Evolutionary conservation across 352 stramenopile species (phyloP).

Genomic region (Pilasporangium apinafurcum): DNA sequence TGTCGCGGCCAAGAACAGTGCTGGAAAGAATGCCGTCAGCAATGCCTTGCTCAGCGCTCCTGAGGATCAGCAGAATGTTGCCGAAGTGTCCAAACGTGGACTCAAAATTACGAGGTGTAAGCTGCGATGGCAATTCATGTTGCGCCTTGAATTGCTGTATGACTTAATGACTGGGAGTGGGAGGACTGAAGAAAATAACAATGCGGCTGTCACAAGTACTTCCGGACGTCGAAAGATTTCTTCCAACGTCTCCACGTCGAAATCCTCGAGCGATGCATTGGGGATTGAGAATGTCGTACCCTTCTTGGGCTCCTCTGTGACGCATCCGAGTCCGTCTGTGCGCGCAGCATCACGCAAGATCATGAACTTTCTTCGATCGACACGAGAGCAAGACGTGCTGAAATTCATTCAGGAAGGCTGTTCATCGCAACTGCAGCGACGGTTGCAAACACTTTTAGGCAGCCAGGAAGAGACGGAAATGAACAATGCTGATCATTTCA

Average conservation of each 20-base stretch:
- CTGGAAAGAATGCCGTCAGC: constrained; percentile 56
- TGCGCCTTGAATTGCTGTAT: constrained; percentile 57
- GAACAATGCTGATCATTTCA: constrained; percentile 53
- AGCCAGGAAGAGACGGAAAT: constrained; percentile 24
- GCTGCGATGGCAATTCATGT: constrained; percentile 52
- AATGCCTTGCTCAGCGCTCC: constrained; percentile 69
- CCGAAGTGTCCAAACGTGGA: constrained; percentile 15
- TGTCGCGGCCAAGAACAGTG: constrained; percentile 31
- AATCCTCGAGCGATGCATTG: constrained; percentile 26
- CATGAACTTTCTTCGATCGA: constrained; percentile 31
- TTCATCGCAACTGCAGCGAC: constrained; percentile 47
- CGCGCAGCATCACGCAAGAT: constrained; percentile 32
- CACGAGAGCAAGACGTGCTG: constrained; percentile 21
- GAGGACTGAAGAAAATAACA: neutral
- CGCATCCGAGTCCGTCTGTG: constrained; percentile 45
- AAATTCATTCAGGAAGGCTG: constrained; percentile 51
- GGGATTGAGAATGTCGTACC: constrained; percentile 64
- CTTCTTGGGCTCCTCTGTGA: constrained; percentile 59
- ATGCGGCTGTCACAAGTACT: neutral
- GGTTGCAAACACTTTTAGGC: constrained; percentile 42
- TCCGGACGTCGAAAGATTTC: constrained; percentile 32
- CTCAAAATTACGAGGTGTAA: constrained; percentile 48
- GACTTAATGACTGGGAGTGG: constrained; percentile 27
- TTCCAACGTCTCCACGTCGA: constrained; percentile 10
- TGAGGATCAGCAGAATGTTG: constrained; percentile 41